These are phyloP conservation scores for Styphnolobium japonicum DNA, from an alignment of 306 rosid species.

Conservation along the genomic window DNA sequence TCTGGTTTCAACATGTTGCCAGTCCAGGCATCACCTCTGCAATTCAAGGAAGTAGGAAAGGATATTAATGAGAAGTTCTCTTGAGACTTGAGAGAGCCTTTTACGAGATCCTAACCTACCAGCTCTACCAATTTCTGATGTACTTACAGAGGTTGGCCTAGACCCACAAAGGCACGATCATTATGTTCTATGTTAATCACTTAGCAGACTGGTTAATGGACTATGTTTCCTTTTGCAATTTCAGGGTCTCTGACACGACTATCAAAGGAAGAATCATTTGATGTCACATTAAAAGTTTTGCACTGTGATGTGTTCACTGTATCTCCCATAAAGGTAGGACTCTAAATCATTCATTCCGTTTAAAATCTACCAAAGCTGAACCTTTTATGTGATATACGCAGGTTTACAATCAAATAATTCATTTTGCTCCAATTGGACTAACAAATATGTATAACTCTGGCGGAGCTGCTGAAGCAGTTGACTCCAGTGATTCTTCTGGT, in stretches of 20 bases:
- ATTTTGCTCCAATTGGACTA: slow-evolving; percentile 20
- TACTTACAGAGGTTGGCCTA: too few relatives aligned
- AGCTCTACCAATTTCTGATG: too few relatives aligned
- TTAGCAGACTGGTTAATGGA: neutral
- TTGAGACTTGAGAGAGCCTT: too few relatives aligned
- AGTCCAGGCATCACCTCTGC: too few relatives aligned
- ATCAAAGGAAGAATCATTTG: slow-evolving; percentile 14
- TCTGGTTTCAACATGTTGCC: too few relatives aligned
- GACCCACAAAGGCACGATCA: neutral
- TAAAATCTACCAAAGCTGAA: neutral
- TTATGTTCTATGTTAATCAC: neutral
- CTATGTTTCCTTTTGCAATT: neutral
- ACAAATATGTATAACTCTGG: slow-evolving; percentile 23
- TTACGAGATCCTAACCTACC: too few relatives aligned
- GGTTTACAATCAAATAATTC: neutral
- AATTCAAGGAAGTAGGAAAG: too few relatives aligned
- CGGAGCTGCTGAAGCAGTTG: slow-evolving; percentile 20
- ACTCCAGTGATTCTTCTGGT: neutral
- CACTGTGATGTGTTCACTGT: slow-evolving; percentile 11
- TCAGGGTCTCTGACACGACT: neutral
- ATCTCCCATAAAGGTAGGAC: slow-evolving; percentile 12
- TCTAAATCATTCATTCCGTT: neutral
- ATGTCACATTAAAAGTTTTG: slow-evolving; percentile 12
- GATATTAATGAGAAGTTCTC: too few relatives aligned
- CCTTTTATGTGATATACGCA: neutral